These are phyloP conservation scores for Trichocladium antarcticum DNA, from an alignment of 495 filamentous ascomycete genomes.

Conservation along the genomic window DNA sequence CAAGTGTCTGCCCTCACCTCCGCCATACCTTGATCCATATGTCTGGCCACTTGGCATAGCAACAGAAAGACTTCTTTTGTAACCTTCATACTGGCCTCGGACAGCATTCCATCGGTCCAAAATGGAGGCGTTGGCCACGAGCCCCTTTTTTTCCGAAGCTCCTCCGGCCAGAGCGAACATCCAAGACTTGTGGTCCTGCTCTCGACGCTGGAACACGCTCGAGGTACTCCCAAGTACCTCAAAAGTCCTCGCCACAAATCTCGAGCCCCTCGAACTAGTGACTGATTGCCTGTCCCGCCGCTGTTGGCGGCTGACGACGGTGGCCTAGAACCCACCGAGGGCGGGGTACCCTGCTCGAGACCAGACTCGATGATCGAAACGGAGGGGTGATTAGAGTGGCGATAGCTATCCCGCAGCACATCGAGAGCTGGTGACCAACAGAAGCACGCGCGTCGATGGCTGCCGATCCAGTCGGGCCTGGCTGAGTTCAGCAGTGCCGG, in stretches of 20 bases:
- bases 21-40: too few relatives aligned
- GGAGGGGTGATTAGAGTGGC: constrained; percentile 1
- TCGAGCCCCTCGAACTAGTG: not conserved
- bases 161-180: not conserved
- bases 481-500: not conserved
- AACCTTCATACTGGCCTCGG: too few relatives aligned
- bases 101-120: too few relatives aligned
- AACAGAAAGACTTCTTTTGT: too few relatives aligned
- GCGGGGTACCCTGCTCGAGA: constrained; percentile 3
- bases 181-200: not conserved
- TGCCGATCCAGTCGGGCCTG: not conserved
- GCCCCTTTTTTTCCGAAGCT: not conserved
- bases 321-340: constrained; percentile 2
- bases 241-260: not conserved
- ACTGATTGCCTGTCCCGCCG: not conserved
- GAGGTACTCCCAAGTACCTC: not conserved
- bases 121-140: too few relatives aligned
- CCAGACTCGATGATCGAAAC: not conserved
- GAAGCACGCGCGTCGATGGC: not conserved
- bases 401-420: constrained; percentile 1
- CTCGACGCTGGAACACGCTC: not conserved
- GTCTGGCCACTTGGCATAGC: too few relatives aligned
- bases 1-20: too few relatives aligned
- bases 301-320: not conserved
- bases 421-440: not conserved